Base-by-base conservation (phyloP, 495 filamentous ascomycete genomes). In the Talaromyces nanjingensis region DNA sequence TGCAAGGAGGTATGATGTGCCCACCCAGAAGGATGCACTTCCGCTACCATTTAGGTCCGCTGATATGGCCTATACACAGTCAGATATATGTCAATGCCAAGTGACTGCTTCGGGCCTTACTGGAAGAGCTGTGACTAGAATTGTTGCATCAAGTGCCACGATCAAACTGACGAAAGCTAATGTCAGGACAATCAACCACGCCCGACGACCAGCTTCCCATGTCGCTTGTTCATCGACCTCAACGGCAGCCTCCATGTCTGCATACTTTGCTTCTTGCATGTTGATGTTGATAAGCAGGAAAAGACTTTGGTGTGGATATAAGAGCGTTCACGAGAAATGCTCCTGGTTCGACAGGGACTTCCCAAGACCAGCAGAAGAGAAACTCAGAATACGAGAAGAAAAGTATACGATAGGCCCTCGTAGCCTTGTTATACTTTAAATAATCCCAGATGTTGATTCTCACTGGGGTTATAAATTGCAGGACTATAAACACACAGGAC, bases 101-200 rank as follows among this genome's bases (percentile, higher is more conserved):
- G 14, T 0, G 3, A 9, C 7, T 31, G 20, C 22, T 49, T 6
- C 8, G 33, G 16, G 20, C 14, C 54, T 47, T 45, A 71, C 67
- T 6, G 76, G 72, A 11, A 83, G 66, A 2, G 75, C 74, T 3
- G 81, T 73, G 7, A 81, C 76, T 7, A 86, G 63, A 27, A 85
- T 80, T n/a, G 81, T 82, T 2, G 81, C 77, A 62, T 86, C 83
- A n/a, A 86, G 72, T 2, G 81, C 74, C 0, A 82, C 79, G 67
- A 83, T 78, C 37, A 86, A 71, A 27, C 76, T 79, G 12, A 80
- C 69, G 42, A 81, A 20, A n/a, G 73, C 70, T n/a, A 83, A 64
- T 7, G 73, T 76, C 45, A 72, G 59, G 64, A 83, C 77, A 18
- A 82, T 71, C 18, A 61, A 6, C 64, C 24, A 62, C n/a, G 20